These are phyloP conservation scores for Calonectria pteridis DNA, from an alignment of 2,329 filamentous ascomycete genomes.

Conservation along the genomic window DNA sequence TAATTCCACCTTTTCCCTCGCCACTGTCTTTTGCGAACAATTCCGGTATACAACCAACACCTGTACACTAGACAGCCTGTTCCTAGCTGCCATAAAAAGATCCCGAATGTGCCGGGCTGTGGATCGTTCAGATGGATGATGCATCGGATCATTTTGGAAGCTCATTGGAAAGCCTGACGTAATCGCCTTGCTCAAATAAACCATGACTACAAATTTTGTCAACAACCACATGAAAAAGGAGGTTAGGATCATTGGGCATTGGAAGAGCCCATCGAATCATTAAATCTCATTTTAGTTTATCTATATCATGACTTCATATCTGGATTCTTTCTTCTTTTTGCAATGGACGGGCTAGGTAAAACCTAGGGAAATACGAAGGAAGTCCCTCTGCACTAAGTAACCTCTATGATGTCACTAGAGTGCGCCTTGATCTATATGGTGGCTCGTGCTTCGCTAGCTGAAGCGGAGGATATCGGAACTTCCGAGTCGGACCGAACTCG, in stretches of 20 bases:
- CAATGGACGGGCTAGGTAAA: too few species aligned
- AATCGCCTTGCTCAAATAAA: too few species aligned
- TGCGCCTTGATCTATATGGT: not conserved
- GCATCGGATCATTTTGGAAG: too few species aligned
- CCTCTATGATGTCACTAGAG: not conserved
- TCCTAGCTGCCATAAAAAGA: not conserved
- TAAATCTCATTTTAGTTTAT: too few species aligned
- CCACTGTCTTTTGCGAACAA: not conserved
- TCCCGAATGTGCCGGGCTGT: not conserved
- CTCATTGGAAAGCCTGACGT: too few species aligned
- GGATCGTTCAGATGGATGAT: too few species aligned
- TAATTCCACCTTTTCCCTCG: not conserved
- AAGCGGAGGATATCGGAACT: not conserved
- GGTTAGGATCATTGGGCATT: too few species aligned
- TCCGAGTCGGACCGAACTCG: not conserved
- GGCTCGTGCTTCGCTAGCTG: not conserved
- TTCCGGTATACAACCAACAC: not conserved
- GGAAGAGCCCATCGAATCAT: too few species aligned
- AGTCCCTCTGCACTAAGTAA: not conserved
- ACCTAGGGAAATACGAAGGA: not conserved
- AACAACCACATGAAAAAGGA: too few species aligned
- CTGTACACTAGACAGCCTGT: not conserved
- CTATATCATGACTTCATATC: too few species aligned
- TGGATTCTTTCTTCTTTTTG: too few species aligned
- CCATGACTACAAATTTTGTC: too few species aligned